Evolutionary conservation across 148 eudicot species (phyloP), one percentile per base, ranked within the genome.

Genomic region (Cornus suecica): DNA sequence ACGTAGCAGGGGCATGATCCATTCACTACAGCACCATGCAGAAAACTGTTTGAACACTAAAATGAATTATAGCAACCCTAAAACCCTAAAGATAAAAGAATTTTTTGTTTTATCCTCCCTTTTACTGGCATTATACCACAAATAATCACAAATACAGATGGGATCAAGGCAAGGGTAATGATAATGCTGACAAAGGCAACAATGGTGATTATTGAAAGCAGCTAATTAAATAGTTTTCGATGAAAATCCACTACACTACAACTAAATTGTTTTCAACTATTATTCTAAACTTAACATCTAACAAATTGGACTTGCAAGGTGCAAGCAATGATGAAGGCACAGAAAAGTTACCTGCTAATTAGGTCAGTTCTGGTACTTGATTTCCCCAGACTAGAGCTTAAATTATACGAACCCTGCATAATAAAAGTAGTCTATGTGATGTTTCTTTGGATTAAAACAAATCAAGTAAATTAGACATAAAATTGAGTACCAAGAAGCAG

Each of bases 381-480:
- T 79, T 81, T 83, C 63, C 77, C 85, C 52, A 82, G 81, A 75
- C 74, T 26, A 81, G 85, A 79, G 81, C 81, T 82, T 29, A 77
- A 68, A 66, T 73, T 74, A 41, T 83, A 80, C 65, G 85, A 79
- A 76, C 79, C 88, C 93, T 89, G 93, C 70, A 69, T 85, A 66
- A 25, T 66, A 68, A 54, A 51, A 74, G 74, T 20, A 70, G 64
- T 18, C 22, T 66, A 66, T 66, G 22, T 27, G 52, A 7, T 28
- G 51, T 20, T 31, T 75, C 65, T 28, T 75, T 66, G 48, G 22
- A 31, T 27, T 61, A 41, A n/a, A 28, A 0, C 66, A 52, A 28
- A 30, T 65, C 16, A 8, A 37, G 8, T 37, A 37, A 37, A 37
- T 37, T 37, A 26, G 3, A 23, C 8, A 23, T 0, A 62, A 45